phyloP scores from a whole-genome alignment of 2,329 filamentous ascomycete genomes.

The Aureobasidium subglaciale region DNA sequence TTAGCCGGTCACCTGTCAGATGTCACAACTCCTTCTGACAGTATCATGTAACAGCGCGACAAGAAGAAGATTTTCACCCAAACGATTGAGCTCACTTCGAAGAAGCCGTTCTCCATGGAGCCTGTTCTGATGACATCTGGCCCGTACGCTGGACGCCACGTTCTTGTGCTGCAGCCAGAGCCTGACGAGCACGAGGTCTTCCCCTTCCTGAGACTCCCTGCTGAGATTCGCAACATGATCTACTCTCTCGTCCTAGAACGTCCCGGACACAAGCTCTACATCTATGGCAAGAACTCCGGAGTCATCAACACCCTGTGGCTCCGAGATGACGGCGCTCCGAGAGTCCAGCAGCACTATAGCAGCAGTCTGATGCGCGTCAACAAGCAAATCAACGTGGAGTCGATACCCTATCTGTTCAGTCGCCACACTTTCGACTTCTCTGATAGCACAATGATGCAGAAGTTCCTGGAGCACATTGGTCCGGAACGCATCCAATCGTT shows the following conservation, averaged over 20 bases:
- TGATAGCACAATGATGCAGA: background rate
- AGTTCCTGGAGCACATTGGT: background rate
- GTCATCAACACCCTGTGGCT: background rate
- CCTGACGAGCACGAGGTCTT: conserved; percentile 5
- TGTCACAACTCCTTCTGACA: background rate
- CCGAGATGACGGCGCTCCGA: background rate
- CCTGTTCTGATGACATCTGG: conserved; percentile 16
- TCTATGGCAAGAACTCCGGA: background rate
- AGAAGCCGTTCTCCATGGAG: conserved; percentile 6
- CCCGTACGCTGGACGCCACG: conserved; percentile 15
- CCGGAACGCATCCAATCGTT: background rate
- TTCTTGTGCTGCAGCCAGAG: conserved; percentile 18
- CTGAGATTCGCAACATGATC: conserved; percentile 21
- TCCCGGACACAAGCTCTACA: background rate
- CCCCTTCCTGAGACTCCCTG: conserved; percentile 18
- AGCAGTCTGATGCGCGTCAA: background rate
- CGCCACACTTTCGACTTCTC: background rate
- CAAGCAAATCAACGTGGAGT: background rate
- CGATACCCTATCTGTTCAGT: conserved; percentile 1
- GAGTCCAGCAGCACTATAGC: background rate
- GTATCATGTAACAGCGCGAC: background rate
- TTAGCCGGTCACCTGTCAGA: background rate
- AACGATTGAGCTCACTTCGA: background rate
- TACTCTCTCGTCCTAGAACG: conserved; percentile 15
- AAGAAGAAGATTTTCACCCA: background rate